These are phyloP conservation scores for Liriodendron chinense DNA, from an alignment of 164 flowering plant species.

Conservation along the genomic window DNA sequence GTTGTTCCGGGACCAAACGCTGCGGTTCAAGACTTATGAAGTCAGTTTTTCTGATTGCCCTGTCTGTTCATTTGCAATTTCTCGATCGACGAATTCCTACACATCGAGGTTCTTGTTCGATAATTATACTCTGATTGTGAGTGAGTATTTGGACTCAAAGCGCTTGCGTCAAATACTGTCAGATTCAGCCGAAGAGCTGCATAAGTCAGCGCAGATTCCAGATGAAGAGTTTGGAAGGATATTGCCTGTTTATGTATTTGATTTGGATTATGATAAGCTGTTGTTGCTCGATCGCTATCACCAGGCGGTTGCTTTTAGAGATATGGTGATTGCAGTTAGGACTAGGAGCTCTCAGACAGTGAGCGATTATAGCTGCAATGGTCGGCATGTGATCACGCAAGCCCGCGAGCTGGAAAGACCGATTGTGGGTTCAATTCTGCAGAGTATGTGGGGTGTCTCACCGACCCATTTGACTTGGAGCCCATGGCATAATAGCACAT, in stretches of 20 bases:
- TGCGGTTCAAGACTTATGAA: slow-evolving; percentile 63
- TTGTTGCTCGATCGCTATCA: slow-evolving; percentile 89
- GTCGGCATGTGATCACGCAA: slow-evolving; percentile 82
- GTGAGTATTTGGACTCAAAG: slow-evolving; percentile 95
- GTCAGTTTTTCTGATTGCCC: slow-evolving; percentile 58
- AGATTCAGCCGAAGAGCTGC: slow-evolving; percentile 69
- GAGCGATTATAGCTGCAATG: slow-evolving; percentile 94
- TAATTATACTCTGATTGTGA: slow-evolving; percentile 88
- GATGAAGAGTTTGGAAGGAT: slow-evolving; percentile 76
- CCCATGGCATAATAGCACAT: slow-evolving; percentile 65
- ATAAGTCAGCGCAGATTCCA: slow-evolving; percentile 45
- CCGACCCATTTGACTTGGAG: slow-evolving; percentile 96
- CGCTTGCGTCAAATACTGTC: slow-evolving; percentile 77
- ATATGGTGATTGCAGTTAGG: slow-evolving; percentile 96
- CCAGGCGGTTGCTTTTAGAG: slow-evolving; percentile 85
- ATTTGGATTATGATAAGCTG: slow-evolving; percentile 59
- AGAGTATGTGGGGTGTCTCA: slow-evolving; percentile 99
- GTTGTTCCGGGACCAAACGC: slow-evolving; percentile 61
- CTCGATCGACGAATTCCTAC: slow-evolving; percentile 63
- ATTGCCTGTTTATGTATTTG: slow-evolving; percentile 91
- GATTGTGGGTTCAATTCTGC: slow-evolving; percentile 81
- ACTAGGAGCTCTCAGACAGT: slow-evolving; percentile 85
- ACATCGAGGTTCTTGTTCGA: slow-evolving; percentile 95
- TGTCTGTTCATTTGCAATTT: slow-evolving; percentile 73
- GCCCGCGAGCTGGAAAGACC: slow-evolving; percentile 87